A percentile compares a stretch with the other conserved stretches of the same genome.
phyloP scores from a whole-genome alignment of 2,329 filamentous ascomycete species.

The Gyromitra esculenta region DNA sequence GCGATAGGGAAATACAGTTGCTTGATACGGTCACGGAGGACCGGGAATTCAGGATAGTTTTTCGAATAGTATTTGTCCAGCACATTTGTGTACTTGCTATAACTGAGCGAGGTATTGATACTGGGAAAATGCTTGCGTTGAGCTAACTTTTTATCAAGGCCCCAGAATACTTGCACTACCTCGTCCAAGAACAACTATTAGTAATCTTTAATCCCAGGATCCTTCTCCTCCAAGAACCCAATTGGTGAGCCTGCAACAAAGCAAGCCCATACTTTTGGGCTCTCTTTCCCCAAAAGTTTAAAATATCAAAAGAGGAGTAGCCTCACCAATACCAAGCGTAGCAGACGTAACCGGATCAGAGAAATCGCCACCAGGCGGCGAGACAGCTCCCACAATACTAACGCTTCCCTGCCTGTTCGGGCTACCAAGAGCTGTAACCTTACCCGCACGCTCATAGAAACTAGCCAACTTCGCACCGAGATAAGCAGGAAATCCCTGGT shows the following conservation, averaged over 20 bases:
- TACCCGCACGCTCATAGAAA: conserved; percentile 98
- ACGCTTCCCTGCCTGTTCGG: conserved; percentile 90
- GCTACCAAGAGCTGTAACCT: conserved; percentile 83
- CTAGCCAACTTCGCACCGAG: conserved; percentile 95
- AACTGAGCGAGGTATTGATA: conserved; percentile 92
- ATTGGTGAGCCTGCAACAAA: neutral
- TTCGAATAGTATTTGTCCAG: conserved; percentile 96
- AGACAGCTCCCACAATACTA: conserved; percentile 97
- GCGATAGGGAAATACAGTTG: conserved; percentile 68
- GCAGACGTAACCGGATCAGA: conserved; percentile 95
- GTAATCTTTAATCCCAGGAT: conserved; percentile 11
- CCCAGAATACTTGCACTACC: conserved; percentile 96
- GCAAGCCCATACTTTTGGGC: neutral
- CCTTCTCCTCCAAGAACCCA: neutral
- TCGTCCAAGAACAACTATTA: conserved; percentile 6
- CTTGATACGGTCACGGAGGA: conserved; percentile 89
- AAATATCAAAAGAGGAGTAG: conserved; percentile 7
- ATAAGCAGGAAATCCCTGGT: conserved; percentile 99
- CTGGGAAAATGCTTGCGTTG: conserved; percentile 99
- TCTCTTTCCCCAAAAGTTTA: neutral
- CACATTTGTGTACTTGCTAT: conserved; percentile 92
- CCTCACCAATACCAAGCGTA: conserved; percentile 78
- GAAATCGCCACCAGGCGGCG: conserved; percentile 97
- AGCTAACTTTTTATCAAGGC: conserved; percentile 98
- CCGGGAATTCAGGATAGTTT: conserved; percentile 91